A percentile compares a stretch with the other conserved stretches of the same genome.
phyloP scores from a whole-genome alignment of 139 green algal species.

The Closterium sp. region DNA sequence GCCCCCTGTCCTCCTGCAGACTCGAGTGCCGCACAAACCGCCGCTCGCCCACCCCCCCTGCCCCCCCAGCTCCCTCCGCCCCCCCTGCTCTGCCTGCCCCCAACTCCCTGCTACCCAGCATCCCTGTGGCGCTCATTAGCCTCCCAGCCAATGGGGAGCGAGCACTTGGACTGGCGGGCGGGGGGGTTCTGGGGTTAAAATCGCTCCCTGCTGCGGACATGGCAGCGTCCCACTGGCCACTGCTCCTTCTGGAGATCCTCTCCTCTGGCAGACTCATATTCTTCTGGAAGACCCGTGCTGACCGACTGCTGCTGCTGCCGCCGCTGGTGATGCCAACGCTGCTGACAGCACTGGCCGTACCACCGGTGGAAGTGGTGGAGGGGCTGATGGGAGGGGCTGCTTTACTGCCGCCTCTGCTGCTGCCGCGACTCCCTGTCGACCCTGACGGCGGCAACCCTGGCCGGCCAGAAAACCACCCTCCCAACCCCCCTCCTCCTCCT shows the following conservation, averaged over 20 bases:
- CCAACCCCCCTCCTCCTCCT: neutral
- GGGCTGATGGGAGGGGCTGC: neutral
- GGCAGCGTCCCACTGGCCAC: neutral
- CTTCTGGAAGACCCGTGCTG: neutral
- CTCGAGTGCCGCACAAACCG: neutral
- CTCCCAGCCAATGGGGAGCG: neutral
- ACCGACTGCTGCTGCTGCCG: neutral
- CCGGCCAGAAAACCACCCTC: neutral
- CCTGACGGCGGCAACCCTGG: neutral
- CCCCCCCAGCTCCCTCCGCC: neutral
- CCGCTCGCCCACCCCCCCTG: neutral
- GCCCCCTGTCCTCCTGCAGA: neutral
- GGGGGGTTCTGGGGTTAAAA: neutral
- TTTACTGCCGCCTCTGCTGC: neutral
- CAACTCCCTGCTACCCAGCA: neutral
- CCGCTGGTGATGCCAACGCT: too few species aligned
- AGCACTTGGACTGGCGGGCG: neutral
- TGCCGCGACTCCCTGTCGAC: neutral
- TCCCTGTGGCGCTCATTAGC: neutral
- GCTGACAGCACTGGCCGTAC: too few species aligned
- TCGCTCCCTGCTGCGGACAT: neutral
- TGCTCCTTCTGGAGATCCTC: neutral
- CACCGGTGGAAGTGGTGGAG: neutral
- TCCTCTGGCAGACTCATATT: neutral
- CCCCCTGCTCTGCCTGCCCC: neutral